Conservation (phyloP, 768 basidiomycete species). For the Russula vinacea region DNA sequence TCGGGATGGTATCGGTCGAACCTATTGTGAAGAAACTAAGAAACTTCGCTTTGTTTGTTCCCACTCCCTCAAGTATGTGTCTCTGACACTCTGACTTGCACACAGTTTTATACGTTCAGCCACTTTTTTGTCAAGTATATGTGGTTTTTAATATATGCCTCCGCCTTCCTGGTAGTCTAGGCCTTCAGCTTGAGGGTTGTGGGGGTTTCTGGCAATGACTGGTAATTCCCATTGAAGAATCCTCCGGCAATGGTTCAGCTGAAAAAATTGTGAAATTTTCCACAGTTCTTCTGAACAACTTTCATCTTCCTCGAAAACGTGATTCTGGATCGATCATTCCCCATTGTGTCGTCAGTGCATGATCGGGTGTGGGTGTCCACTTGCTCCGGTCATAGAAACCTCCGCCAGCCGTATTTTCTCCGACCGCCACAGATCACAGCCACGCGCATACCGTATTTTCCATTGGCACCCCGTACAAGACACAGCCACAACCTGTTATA, state of each 20-base stretch:
- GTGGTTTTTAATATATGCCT: no score
- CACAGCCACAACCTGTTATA: background rate
- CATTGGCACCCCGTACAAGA: background rate
- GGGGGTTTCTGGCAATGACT: background rate
- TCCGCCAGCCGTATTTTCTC: conserved; percentile 3
- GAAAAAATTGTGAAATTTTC: background rate
- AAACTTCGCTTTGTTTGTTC: background rate
- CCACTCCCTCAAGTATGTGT: background rate
- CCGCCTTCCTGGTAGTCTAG: background rate
- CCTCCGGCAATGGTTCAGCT: background rate
- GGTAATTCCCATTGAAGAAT: background rate
- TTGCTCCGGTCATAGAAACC: background rate
- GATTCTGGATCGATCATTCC: background rate
- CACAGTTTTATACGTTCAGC: background rate
- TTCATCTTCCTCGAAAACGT: background rate
- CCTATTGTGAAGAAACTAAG: background rate
- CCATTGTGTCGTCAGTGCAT: background rate
- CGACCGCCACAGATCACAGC: conserved; percentile 10
- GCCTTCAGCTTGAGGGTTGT: background rate
- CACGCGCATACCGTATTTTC: background rate
- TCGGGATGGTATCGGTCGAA: background rate
- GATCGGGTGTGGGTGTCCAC: background rate
- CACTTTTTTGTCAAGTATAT: background rate
- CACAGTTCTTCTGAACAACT: background rate
- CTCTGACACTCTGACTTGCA: background rate